Conservation (phyloP, 345 rosid species). For the Ceriops zippeliana region DNA sequence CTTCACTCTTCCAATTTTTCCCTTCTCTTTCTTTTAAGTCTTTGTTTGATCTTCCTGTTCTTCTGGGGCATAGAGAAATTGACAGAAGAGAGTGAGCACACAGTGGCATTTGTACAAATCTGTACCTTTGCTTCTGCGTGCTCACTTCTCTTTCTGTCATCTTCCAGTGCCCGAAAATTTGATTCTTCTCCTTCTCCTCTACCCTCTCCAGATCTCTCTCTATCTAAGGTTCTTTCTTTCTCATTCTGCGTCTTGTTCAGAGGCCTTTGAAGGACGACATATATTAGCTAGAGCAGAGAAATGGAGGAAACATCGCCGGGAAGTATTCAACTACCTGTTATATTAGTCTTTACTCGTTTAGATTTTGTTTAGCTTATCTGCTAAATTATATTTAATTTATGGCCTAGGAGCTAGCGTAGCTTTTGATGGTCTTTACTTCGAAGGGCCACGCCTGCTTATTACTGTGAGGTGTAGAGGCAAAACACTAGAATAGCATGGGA, state of each 20-base stretch:
- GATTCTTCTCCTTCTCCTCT: constrained; percentile 9
- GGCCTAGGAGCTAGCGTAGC: constrained; percentile 34
- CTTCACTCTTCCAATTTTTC: not conserved
- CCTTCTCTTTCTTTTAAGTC: too few relatives aligned
- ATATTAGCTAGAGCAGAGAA: too few relatives aligned
- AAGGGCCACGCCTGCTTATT: constrained; percentile 23
- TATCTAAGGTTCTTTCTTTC: not conserved
- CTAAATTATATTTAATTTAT: constrained; percentile 27
- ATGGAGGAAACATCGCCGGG: not conserved
- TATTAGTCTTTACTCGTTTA: constrained; percentile 12
- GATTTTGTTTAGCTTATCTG: constrained; percentile 18
- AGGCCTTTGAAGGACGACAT: too few relatives aligned
- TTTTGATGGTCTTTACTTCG: constrained; percentile 31
- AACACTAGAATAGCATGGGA: constrained; percentile 35
- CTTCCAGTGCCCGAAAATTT: constrained; percentile 49
- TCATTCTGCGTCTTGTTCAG: too few relatives aligned
- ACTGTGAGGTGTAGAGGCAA: constrained; percentile 33
- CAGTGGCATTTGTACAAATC: constrained; percentile 62
- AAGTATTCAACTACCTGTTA: not conserved
- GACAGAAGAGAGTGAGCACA: constrained; percentile 99
- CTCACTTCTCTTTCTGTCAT: constrained; percentile 96
- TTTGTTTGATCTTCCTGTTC: not conserved
- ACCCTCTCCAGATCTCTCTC: constrained; percentile 9
- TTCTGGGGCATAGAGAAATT: constrained; percentile 54
- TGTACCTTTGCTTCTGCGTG: constrained; percentile 83